phyloP scores from a whole-genome alignment of 768 basidiomycete species.

The Brasilioporus rufonigricans region DNA sequence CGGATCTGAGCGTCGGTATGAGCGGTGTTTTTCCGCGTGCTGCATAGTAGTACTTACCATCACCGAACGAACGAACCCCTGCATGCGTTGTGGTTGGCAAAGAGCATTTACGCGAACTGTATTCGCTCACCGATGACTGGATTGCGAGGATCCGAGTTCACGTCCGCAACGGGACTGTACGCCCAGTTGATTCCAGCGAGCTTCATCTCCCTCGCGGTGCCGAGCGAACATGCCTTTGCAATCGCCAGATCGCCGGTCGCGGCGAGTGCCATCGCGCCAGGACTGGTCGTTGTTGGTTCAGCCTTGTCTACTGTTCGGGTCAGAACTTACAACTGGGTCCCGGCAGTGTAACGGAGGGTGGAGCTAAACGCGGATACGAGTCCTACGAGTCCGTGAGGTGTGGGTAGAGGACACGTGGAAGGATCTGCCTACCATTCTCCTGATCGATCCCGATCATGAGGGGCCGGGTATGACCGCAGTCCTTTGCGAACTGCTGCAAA shows the following conservation, averaged over 20 bases:
- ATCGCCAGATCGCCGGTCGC: constrained; percentile 48
- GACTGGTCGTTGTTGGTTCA: constrained; percentile 38
- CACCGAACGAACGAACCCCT: constrained; percentile 73
- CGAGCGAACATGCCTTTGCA: constrained; percentile 46
- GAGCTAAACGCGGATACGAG: constrained; percentile 68
- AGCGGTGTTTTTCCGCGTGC: neutral
- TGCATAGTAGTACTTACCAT: constrained; percentile 39
- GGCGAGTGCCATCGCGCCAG: constrained; percentile 72
- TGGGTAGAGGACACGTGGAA: neutral
- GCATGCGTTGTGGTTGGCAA: neutral
- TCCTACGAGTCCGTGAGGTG: constrained; percentile 35
- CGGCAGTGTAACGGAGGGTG: constrained; percentile 38
- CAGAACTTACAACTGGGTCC: constrained; percentile 62
- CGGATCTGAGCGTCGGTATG: constrained; percentile 42
- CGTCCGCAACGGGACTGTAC: constrained; percentile 68
- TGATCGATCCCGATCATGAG: constrained; percentile 72
- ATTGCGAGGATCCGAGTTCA: constrained; percentile 67
- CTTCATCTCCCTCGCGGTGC: constrained; percentile 55
- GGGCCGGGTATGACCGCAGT: constrained; percentile 53
- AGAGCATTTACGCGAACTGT: neutral
- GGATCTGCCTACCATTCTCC: constrained; percentile 55
- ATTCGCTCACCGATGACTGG: constrained; percentile 61
- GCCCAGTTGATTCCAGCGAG: constrained; percentile 69
- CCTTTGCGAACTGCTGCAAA: constrained; percentile 55
- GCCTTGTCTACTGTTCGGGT: neutral